Evolutionary conservation across 495 filamentous ascomycete genomes (phyloP), one percentile per base, ranked within the genome.

Genomic region (Zalerion maritima): DNA sequence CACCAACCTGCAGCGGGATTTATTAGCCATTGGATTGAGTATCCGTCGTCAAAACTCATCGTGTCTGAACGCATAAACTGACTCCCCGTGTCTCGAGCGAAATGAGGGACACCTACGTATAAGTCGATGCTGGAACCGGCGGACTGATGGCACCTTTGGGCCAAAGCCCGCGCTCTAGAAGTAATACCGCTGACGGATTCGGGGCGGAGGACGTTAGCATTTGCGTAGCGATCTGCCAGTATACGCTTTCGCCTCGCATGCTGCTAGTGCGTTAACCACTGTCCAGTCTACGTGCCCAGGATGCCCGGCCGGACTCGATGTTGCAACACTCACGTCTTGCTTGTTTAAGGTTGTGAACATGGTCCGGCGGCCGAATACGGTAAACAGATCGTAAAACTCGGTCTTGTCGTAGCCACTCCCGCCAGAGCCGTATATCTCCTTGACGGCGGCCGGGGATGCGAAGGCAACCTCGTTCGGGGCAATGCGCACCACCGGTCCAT

Each of bases 361-460:
- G 3, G 69, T 73, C 34, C 69, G 65, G 22, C 54, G 54, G 11
- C 57, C 60, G 40, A 66, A 75, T 17, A 73, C 57, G 33, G 53
- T 60, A 40, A 79, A 79, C 6, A 75, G 42, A 22, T 66, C 58
- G 49, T 78, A 80, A 31, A 72, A 73, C 37, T 73, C 69, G 0
- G 71, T 78, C 52, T 78, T 78, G 31, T 76, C 65, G 37, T 73
- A 78, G 5, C 73, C 73, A 38, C 72, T 75, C 0, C 73, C 73
- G 1, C 67, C 68, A 0, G 65, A 69, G 17, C 62, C 57, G 45
- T 78, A 78, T 13, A 78, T 78, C 43, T 76, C 71, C 35, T 68
- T 73, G n/a, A 76, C 55, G 0, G 65, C 72, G 12, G 60, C 52
- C 1, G 64, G 35, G 2, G 61, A 65, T 0, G 65, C 63, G 32